Conservation (phyloP, 2,329 filamentous ascomycete species). For the Daldinia eschscholtzii region DNA sequence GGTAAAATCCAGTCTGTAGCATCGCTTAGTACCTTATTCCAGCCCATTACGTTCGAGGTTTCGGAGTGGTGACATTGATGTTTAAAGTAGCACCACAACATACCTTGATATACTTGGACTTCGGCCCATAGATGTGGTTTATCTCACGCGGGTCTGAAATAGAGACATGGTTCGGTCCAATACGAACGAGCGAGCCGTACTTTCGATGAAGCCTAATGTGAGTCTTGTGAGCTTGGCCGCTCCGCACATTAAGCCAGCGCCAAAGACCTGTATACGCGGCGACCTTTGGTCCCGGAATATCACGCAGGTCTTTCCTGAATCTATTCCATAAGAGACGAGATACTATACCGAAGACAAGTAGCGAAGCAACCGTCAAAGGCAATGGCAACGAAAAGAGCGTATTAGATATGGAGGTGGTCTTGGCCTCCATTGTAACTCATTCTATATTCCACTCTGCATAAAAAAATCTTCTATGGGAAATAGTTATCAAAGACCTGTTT, state of each 20-base stretch:
- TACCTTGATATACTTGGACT: constrained; percentile 30
- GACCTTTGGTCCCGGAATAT: constrained; percentile 1
- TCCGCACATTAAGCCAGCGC: neutral
- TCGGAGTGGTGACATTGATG: neutral
- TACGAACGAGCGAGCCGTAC: constrained; percentile 14
- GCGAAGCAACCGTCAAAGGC: neutral
- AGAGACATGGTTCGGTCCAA: constrained; percentile 31
- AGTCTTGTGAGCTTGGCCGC: neutral
- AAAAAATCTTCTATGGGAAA: neutral
- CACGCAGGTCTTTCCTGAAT: constrained; percentile 2
- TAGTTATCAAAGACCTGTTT: neutral
- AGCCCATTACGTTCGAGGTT: neutral
- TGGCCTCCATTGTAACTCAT: neutral
- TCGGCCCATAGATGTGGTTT: constrained; percentile 33
- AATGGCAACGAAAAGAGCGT: neutral
- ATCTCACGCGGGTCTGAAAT: constrained; percentile 29
- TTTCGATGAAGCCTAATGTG: neutral
- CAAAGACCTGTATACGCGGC: neutral
- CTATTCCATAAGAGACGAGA: neutral
- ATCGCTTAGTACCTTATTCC: neutral
- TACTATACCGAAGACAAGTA: neutral
- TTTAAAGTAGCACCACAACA: neutral
- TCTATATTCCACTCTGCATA: neutral
- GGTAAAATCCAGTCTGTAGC: neutral
- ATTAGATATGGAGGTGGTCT: neutral